These are phyloP conservation scores for Saraca asoca DNA, from an alignment of 331 rosid genomes.

Conservation along the genomic window DNA sequence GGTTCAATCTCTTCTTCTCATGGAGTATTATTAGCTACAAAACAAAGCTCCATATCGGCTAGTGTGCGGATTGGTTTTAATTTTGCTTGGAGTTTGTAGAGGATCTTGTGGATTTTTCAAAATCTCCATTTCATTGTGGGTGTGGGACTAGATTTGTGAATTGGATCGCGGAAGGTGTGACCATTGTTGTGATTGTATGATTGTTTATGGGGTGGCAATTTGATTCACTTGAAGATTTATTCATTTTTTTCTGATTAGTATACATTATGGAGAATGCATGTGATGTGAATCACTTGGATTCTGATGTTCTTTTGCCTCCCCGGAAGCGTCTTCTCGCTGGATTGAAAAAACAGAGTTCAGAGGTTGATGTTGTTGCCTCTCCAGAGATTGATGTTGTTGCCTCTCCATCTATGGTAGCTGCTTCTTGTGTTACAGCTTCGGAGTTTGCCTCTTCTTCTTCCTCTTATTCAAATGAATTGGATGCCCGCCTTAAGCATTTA, in stretches of 20 bases:
- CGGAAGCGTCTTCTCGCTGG: constrained; percentile 97
- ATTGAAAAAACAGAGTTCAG: constrained; percentile 76
- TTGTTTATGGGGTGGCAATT: constrained; percentile 41
- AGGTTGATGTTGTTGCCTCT: constrained; percentile 52
- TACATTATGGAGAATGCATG: constrained; percentile 73
- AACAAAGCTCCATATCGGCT: constrained; percentile 22
- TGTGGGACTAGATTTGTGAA: constrained; percentile 28
- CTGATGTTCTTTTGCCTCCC: constrained; percentile 93
- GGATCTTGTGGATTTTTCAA: constrained; percentile 30
- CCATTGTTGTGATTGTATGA: constrained; percentile 30
- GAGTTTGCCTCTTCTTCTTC: constrained; percentile 56
- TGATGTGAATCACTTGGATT: constrained; percentile 74
- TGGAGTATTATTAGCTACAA: constrained; percentile 27
- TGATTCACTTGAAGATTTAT: constrained; percentile 42
- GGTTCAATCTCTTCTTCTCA: constrained; percentile 26
- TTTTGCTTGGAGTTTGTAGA: constrained; percentile 30
- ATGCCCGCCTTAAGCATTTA: constrained; percentile 62
- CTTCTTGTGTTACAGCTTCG: constrained; percentile 52
- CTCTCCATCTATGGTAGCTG: constrained; percentile 57
- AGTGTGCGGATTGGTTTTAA: constrained; percentile 34
- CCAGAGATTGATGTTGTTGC: constrained; percentile 59
- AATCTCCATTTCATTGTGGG: constrained; percentile 26
- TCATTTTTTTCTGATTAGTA: constrained; percentile 38
- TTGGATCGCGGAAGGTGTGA: constrained; percentile 35
- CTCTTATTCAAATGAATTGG: constrained; percentile 57